Evolutionary conservation across 78 protist genomes (phyloP), one percentile per base, ranked within the genome.

Genomic region (Cavenderia fasciculata): DNA sequence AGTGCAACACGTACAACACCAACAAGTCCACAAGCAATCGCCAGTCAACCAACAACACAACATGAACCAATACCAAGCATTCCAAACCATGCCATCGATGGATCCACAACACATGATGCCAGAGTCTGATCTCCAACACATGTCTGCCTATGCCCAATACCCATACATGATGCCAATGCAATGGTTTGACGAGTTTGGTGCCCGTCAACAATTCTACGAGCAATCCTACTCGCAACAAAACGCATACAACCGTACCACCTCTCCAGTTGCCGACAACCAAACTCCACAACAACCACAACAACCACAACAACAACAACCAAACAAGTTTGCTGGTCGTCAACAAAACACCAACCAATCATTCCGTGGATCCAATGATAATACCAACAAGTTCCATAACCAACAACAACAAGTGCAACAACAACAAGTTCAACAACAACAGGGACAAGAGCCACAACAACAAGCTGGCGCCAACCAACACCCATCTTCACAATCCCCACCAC

Each of bases 1-100:
- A 49, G 54, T 49, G 14, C 54, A 36, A 56, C 43, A 54, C 1
- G 46, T 27, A 36, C 84, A 52, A 57, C 36, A 1, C 12, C 78
- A 72, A 44, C 59, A 41, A 49, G 62, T 56, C 12, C 68, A 59
- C 6, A 31, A 59, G 33, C 68, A 6, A 59, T 29, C 21, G 44
- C 25, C 29, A 33, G 47, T 63, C 3, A 41, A 46, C 11, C 78
- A 71, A 34, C 78, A 43, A 52, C 8, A 71, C 21, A 59, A 71
- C 4, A 4, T 5, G 23, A 16, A 59, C 7, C 85, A 74, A 40
- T 71, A 71, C 33, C 70, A 57, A 33, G 44, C 38, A 3, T 82
- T 82, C 90, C 90, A 74, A 68, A 44, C 70, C 52, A 79, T 82
- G 90, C 40, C 38, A 18, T 27, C 74, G 51, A 79, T 79, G 74